Base-by-base conservation (phyloP, 192 early-diverging fungal species). In the Coemansia sp. region DNA sequence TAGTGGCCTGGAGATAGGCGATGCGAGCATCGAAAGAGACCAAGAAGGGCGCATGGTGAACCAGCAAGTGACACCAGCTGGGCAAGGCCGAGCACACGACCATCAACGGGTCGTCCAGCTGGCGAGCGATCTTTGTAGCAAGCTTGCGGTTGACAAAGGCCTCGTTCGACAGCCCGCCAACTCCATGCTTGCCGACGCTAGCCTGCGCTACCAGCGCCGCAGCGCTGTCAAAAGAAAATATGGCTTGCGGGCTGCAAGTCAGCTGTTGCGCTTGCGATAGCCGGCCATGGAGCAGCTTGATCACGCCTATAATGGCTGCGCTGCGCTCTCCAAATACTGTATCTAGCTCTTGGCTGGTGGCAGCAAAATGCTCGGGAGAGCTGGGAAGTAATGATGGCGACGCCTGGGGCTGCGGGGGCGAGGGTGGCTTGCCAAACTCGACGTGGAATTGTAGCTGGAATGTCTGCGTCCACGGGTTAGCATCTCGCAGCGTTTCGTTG, bases 31-130 rank as follows among this genome's bases (percentile, higher is more conserved):
- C 92, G 65, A 97, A 96, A 0, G 92, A 90, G 32, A 97, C 79
- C 62, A 98, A 62, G 70, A 96, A 97, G 3, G 89, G 88, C 31
- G 88, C 92, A 20, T 86, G 68, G 22, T 60, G 60, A n/a, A 88
- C 82, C 1, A 98, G 53, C 27, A 81, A 64, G 22, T 82, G 68
- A 29, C 88, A 87, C 95, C 95, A 98, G 29, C 58, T 36, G 0
- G 95, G 96, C 20, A 95, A 73, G 37, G 93, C 89, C 0, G 84
- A 68, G 60, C 91, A 92, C 3, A 92, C 95, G 1, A 96, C 94
- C 65, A 96, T 91, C 31, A 98, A 84, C 2, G 94, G 91, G 59
- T 97, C 94, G 63, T 93, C 90, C 29, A 98, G 64, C 66, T 98
- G 96, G 6, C 93, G 87, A 17, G 85, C 88, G 36, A 96, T 71